A percentile compares a stretch with the other conserved stretches of the same genome.
These are phyloP conservation scores for Acmispon strigosus DNA, from an alignment of 306 rosid species.

Conservation along the genomic window DNA sequence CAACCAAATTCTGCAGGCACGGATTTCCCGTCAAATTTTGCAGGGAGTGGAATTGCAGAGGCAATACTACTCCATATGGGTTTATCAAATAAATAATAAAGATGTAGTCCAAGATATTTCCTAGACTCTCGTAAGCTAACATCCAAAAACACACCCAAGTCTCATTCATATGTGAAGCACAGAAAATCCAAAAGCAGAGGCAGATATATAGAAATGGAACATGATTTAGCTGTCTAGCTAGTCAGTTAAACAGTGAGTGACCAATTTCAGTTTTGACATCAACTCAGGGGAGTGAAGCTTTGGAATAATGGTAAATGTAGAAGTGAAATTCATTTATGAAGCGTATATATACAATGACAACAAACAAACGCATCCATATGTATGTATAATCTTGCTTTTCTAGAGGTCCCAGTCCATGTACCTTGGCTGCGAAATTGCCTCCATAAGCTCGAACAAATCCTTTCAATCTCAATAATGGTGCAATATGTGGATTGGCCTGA, in stretches of 20 bases:
- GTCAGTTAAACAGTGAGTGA: conserved; percentile 2
- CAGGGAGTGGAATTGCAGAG: neutral
- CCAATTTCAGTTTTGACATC: neutral
- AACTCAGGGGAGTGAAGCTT: neutral
- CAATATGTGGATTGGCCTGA: too few species aligned
- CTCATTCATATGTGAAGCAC: neutral
- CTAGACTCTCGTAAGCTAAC: neutral
- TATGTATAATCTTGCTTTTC: neutral
- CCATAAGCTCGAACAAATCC: too few species aligned
- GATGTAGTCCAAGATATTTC: neutral
- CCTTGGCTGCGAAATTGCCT: too few species aligned
- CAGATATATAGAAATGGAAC: neutral
- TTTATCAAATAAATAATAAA: neutral
- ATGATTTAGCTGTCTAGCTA: neutral
- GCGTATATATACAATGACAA: neutral
- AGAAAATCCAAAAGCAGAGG: neutral
- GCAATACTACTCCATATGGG: neutral
- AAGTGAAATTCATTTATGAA: neutral
- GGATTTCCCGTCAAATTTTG: too few species aligned
- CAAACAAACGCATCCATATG: neutral
- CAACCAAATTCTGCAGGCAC: neutral
- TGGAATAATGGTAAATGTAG: neutral
- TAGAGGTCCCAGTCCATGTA: conserved; percentile 9
- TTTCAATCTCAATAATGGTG: too few species aligned
- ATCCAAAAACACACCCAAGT: neutral